Percentiles rank a stretch among this genome's conserved stretches.
phyloP scores from a whole-genome alignment of 2,329 filamentous ascomycete species.

The Didymella pomorum region DNA sequence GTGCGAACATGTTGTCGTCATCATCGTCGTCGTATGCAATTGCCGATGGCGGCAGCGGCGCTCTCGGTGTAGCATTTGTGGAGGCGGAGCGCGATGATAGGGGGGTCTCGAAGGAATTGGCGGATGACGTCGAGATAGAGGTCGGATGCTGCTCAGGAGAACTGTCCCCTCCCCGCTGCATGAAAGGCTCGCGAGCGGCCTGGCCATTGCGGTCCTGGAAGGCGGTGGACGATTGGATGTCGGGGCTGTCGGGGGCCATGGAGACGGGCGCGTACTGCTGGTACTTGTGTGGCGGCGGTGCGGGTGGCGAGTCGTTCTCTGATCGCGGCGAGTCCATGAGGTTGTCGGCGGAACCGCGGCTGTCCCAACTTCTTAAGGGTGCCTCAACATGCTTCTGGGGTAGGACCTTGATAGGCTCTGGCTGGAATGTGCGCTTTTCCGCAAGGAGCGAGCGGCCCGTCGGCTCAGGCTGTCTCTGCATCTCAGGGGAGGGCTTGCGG shows the following conservation, averaged over 20 bases:
- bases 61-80: slow-evolving; percentile 43
- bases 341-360: slow-evolving; percentile 60
- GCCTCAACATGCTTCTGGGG: slow-evolving; percentile 55
- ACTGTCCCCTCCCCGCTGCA: slow-evolving; percentile 30
- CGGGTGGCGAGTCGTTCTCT: slow-evolving; percentile 45
- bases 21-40: slow-evolving; percentile 33
- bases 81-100: slow-evolving; percentile 44
- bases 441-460: slow-evolving; percentile 46
- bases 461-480: slow-evolving; percentile 26
- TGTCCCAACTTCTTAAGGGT: slow-evolving; percentile 62
- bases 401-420: slow-evolving; percentile 56
- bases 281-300: slow-evolving; percentile 46
- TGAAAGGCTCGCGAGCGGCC: slow-evolving; percentile 40
- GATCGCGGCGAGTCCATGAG: slow-evolving; percentile 55
- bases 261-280: slow-evolving; percentile 41
- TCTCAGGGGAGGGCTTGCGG: slow-evolving; percentile 42
- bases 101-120: slow-evolving; percentile 44
- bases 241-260: slow-evolving; percentile 45
- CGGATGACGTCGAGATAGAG: slow-evolving; percentile 43
- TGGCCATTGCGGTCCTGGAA: slow-evolving; percentile 36
- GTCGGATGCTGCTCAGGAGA: slow-evolving; percentile 36
- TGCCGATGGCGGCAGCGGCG: slow-evolving; percentile 30
- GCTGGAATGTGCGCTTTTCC: slow-evolving; percentile 47
- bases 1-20: slow-evolving; percentile 46
- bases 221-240: slow-evolving; percentile 32